Evolutionary conservation across 768 basidiomycete species (phyloP), one percentile per base, ranked within the genome.

Genomic region (Leccinum rimulosum): DNA sequence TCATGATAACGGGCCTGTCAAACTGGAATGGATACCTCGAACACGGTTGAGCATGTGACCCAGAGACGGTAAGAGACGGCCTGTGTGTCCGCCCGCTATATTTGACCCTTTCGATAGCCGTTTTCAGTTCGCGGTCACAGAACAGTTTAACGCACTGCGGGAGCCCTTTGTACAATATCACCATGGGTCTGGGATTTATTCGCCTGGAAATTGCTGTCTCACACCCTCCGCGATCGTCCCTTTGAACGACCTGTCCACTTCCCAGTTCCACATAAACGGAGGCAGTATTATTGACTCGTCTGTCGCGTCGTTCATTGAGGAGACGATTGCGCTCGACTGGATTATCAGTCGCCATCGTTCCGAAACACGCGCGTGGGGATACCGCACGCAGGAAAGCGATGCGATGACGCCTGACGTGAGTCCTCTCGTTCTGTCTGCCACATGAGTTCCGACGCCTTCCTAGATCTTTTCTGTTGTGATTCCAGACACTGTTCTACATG

Each of bases 271-370:
- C 6, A n/a, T 43, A 11, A 19, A 43, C 43, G n/a, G 43, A 10
- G 47, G 33, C n/a, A 30, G 36, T 22, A 33, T 61, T 33, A 55
- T 7, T 70, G n/a, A n/a, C n/a, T n/a, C n/a, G n/a, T n/a, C n/a
- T n/a, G n/a, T n/a, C n/a, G n/a, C n/a, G n/a, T n/a, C n/a, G n/a
- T n/a, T n/a, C n/a, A n/a, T n/a, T n/a, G n/a, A n/a, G n/a, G n/a
- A n/a, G n/a, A n/a, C n/a, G n/a, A n/a, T n/a, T n/a, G n/a, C n/a
- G n/a, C n/a, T n/a, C n/a, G n/a, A n/a, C n/a, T n/a, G n/a, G n/a
- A n/a, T n/a, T n/a, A n/a, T n/a, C n/a, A n/a, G n/a, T n/a, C n/a
- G n/a, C n/a, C n/a, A n/a, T n/a, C n/a, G n/a, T n/a, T n/a, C n/a
- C n/a, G n/a, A n/a, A n/a, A n/a, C n/a, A n/a, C n/a, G n/a, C n/a